These are phyloP conservation scores for Glycyrrhiza uralensis DNA, from an alignment of 306 rosid genomes.

Conservation along the genomic window DNA sequence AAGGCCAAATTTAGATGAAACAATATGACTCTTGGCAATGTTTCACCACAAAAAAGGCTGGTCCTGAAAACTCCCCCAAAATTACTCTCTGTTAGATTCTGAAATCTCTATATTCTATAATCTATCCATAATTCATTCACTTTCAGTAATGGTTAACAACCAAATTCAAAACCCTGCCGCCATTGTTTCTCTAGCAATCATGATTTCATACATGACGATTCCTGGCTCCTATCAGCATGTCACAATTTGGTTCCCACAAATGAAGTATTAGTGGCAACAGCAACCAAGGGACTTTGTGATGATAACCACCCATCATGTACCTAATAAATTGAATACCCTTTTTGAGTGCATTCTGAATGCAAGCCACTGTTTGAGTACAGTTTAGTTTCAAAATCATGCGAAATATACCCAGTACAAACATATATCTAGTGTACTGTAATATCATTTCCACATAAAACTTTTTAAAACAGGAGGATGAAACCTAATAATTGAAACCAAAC, in stretches of 20 bases:
- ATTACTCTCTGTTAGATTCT: neutral
- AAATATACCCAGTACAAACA: neutral
- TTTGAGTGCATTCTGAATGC: neutral
- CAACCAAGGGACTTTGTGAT: conserved; percentile 12
- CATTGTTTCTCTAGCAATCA: neutral
- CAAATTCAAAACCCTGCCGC: neutral
- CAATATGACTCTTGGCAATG: neutral
- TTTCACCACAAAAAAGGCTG: neutral
- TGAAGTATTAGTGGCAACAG: neutral
- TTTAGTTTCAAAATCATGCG: neutral
- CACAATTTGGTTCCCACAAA: neutral
- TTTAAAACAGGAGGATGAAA: neutral
- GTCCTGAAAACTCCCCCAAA: neutral
- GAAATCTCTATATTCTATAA: neutral
- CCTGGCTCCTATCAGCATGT: neutral
- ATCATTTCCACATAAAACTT: neutral
- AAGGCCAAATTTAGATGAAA: neutral
- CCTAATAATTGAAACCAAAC: neutral
- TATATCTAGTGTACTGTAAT: neutral
- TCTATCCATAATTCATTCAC: neutral
- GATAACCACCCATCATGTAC: neutral
- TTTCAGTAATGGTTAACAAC: neutral
- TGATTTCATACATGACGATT: neutral
- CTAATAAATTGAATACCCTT: conserved; percentile 1
- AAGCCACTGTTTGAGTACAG: neutral